These are phyloP conservation scores for Moniliophthora roreri DNA, from an alignment of 1,284 basidiomycete species.

Conservation along the genomic window DNA sequence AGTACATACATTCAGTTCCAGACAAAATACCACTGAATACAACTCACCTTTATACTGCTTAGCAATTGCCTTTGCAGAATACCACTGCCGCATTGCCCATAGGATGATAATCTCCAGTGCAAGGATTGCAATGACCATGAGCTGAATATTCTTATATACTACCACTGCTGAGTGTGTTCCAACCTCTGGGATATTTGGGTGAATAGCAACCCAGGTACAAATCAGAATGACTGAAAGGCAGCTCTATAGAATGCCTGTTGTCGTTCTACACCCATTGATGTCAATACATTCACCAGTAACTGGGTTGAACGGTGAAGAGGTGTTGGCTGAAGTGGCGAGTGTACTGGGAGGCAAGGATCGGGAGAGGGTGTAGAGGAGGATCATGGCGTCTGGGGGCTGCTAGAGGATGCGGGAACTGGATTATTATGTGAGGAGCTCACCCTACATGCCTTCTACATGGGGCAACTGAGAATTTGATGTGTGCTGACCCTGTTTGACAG, in stretches of 20 bases:
- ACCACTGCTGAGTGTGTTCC: background rate
- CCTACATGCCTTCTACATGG: no score
- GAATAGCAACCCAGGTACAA: conserved; percentile 33
- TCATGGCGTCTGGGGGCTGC: no score
- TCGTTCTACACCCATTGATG: background rate
- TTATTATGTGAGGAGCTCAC: no score
- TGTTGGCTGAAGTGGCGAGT: no score
- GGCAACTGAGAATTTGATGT: no score
- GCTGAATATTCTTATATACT: conserved; percentile 7
- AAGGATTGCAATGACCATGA: conserved; percentile 24
- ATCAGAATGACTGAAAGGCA: conserved; percentile 29
- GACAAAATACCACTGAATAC: background rate
- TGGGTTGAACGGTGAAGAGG: background rate
- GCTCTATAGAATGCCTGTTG: conserved; percentile 24
- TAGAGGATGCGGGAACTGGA: no score
- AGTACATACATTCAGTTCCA: background rate
- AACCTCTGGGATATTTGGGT: conserved; percentile 30
- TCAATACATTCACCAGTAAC: background rate
- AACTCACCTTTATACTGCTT: conserved; percentile 10
- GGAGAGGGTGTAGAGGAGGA: no score
- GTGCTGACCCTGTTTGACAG: no score
- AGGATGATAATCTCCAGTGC: conserved; percentile 25
- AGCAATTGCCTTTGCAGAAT: conserved; percentile 15
- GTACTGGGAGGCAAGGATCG: no score
- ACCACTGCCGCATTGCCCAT: conserved; percentile 27